These are phyloP conservation scores for Candida albicans DNA, from an alignment of 1,139 yeast species.

Conservation along the genomic window DNA sequence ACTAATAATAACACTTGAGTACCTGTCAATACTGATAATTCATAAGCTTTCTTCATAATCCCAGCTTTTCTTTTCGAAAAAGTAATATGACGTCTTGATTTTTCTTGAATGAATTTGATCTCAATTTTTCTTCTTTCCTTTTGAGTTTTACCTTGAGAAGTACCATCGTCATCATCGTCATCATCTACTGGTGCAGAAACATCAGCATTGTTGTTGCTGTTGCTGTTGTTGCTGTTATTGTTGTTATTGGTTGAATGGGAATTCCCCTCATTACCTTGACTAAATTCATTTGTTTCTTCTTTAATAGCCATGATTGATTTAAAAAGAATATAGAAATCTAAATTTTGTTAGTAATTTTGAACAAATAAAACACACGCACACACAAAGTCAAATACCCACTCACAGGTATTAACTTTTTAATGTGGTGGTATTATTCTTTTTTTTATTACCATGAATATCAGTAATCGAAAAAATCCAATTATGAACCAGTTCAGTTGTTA, in stretches of 20 bases:
- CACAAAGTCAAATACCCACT: too few relatives aligned
- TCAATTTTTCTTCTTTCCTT: conserved; percentile 96
- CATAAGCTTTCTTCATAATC: conserved; percentile 98
- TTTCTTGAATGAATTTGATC: conserved; percentile 94
- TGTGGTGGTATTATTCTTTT: too few relatives aligned
- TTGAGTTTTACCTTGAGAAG: conserved; percentile 52
- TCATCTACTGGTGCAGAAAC: conserved; percentile 31
- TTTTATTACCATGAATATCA: too few relatives aligned
- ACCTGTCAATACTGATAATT: conserved; percentile 91
- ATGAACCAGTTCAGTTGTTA: too few relatives aligned
- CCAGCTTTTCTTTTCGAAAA: conserved; percentile 98
- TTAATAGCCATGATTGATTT: conserved; percentile 11
- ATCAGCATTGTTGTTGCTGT: conserved; percentile 12
- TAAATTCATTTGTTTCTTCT: conserved; percentile 38
- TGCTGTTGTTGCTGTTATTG: too few relatives aligned
- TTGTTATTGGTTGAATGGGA: too few relatives aligned
- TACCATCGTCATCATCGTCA: conserved; percentile 74
- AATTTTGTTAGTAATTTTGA: too few relatives aligned
- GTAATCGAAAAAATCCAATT: too few relatives aligned
- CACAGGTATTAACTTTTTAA: too few relatives aligned
- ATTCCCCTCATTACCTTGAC: conserved; percentile 15
- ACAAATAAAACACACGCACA: too few relatives aligned
- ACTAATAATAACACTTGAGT: conserved; percentile 93
- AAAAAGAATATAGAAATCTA: neutral
- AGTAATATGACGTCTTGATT: conserved; percentile 95